These are phyloP conservation scores for Marchantia paleacea DNA, from an alignment of 225 moss, liverwort and hornwort genomes.

Conservation along the genomic window DNA sequence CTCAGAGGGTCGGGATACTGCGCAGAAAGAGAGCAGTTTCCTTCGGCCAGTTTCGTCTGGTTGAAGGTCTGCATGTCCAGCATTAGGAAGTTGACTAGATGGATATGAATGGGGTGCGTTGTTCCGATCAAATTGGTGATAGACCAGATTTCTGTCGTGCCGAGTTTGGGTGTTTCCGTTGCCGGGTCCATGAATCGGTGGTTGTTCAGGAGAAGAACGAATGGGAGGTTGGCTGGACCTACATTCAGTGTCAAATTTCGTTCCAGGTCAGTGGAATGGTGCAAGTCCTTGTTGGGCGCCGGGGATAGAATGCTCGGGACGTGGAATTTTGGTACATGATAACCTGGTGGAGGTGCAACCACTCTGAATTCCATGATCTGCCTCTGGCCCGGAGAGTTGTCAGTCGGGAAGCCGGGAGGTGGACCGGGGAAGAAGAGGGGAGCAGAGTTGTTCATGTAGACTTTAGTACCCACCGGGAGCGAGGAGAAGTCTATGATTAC, in stretches of 20 bases:
- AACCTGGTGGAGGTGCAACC: neutral
- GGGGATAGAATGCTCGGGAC: neutral
- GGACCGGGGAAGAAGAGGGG: slow-evolving; percentile 40
- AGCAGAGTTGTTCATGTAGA: slow-evolving; percentile 55
- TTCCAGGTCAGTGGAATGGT: neutral
- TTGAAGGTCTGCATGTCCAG: neutral
- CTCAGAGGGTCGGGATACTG: slow-evolving; percentile 22
- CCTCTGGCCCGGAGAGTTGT: neutral
- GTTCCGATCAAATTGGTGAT: neutral
- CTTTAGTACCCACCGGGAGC: slow-evolving; percentile 16
- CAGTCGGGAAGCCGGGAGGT: neutral
- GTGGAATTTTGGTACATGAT: neutral
- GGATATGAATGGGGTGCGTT: neutral
- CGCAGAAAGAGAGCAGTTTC: slow-evolving; percentile 30
- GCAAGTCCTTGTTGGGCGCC: neutral
- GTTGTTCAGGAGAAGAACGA: neutral
- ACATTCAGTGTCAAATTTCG: neutral
- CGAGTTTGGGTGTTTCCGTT: neutral
- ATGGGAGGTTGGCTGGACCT: neutral
- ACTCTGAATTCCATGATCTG: slow-evolving; percentile 2
- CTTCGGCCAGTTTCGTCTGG: neutral
- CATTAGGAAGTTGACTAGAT: neutral
- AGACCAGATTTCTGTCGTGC: neutral
- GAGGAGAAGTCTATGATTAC: slow-evolving; percentile 48
- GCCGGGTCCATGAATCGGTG: neutral